Conservation (phyloP, 1,284 basidiomycete genomes). For the Irpex sp. region DNA sequence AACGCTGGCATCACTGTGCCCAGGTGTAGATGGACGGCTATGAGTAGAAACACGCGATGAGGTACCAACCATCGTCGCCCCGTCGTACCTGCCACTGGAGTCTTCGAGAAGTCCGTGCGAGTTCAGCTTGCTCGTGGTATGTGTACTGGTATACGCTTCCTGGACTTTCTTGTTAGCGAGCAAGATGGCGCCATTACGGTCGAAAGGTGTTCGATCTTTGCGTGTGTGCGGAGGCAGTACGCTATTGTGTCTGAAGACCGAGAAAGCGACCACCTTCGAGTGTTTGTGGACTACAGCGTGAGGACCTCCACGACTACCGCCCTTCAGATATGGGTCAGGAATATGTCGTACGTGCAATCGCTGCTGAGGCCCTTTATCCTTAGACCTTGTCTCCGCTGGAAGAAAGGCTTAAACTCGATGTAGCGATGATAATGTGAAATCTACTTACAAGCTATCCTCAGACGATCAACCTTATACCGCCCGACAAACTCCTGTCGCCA, state of each 20-base stretch:
- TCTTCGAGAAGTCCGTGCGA: slow-evolving; percentile 65
- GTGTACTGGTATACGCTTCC: slow-evolving; percentile 74
- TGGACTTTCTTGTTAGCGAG: slow-evolving; percentile 70
- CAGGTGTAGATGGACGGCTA: slow-evolving; percentile 11
- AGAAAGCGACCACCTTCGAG: slow-evolving; percentile 71
- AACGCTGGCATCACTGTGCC: slow-evolving; percentile 10
- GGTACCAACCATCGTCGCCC: slow-evolving; percentile 3
- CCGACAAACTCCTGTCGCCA: slow-evolving; percentile 69
- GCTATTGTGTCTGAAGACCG: slow-evolving; percentile 61
- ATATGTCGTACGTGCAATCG: slow-evolving; percentile 61
- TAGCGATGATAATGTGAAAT: slow-evolving; percentile 6
- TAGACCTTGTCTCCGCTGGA: background rate
- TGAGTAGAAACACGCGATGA: background rate
- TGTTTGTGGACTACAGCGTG: slow-evolving; percentile 72
- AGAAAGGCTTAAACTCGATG: background rate
- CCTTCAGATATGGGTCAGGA: slow-evolving; percentile 41
- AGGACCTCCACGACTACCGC: slow-evolving; percentile 49
- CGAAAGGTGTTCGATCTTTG: slow-evolving; percentile 26
- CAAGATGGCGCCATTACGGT: slow-evolving; percentile 48
- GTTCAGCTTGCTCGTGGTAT: slow-evolving; percentile 63
- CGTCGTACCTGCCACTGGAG: slow-evolving; percentile 2
- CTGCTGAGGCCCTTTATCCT: slow-evolving; percentile 54
- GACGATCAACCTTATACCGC: slow-evolving; percentile 56
- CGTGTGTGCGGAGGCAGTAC: slow-evolving; percentile 29
- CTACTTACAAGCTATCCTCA: slow-evolving; percentile 40